Conservation (phyloP, 306 rosid genomes). For the Bauhinia variegata region DNA sequence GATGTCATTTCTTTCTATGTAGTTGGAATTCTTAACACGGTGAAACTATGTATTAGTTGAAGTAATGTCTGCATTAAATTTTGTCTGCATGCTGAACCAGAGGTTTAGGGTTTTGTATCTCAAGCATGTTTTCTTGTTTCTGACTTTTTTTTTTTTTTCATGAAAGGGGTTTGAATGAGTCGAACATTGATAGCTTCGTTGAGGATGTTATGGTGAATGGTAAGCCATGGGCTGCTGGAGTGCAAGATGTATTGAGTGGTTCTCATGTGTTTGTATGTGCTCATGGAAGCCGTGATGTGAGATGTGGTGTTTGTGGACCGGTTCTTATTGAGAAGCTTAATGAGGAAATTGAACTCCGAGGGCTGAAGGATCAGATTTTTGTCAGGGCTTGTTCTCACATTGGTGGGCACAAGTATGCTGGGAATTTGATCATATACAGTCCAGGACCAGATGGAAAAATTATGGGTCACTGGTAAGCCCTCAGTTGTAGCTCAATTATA, state of each 20-base stretch:
- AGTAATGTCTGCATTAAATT: no score
- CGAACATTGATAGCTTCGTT: conserved; percentile 70
- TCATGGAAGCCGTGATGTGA: conserved; percentile 85
- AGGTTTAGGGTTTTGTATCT: no score
- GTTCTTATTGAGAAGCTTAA: conserved; percentile 65
- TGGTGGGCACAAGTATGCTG: conserved; percentile 95
- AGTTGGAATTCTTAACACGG: no score
- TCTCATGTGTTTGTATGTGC: conserved; percentile 86
- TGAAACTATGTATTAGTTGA: no score
- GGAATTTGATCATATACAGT: conserved; percentile 73
- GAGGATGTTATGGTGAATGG: conserved; percentile 80
- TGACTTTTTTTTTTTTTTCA: conserved; percentile 16
- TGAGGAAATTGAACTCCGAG: conserved; percentile 68
- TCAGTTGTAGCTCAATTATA: neutral
- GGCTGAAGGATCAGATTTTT: conserved; percentile 61
- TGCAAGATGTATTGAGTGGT: conserved; percentile 56
- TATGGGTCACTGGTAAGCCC: conserved; percentile 80
- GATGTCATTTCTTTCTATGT: no score
- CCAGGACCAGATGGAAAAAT: conserved; percentile 64
- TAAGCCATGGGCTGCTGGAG: conserved; percentile 68
- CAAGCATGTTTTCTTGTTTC: conserved; percentile 21
- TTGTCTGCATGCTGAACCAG: no score
- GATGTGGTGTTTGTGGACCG: conserved; percentile 98
- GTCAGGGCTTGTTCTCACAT: conserved; percentile 81
- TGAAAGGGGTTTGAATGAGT: conserved; percentile 72